phyloP scores from a whole-genome alignment of 2,329 filamentous ascomycete species.

The Monosporascus ibericus region DNA sequence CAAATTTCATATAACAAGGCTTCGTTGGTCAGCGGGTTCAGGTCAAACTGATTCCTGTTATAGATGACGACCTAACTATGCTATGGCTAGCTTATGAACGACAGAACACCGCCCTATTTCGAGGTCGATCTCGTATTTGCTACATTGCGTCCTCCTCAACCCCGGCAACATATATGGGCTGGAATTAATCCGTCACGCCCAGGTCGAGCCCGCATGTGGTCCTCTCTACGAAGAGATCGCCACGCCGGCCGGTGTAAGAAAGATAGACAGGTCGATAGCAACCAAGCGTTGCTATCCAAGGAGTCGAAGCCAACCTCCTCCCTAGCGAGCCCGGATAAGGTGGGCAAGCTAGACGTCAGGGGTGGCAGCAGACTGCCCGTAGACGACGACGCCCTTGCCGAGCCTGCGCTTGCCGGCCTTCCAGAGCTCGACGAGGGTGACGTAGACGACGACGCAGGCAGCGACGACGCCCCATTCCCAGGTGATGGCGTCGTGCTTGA shows the following conservation, averaged over 20 bases:
- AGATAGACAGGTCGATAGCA: neutral
- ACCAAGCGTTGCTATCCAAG: neutral
- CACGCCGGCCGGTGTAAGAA: neutral
- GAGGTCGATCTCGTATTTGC: neutral
- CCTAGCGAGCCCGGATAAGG: neutral
- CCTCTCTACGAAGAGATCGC: neutral
- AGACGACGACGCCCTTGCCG: constrained; percentile 4
- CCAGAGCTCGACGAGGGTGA: constrained; percentile 60
- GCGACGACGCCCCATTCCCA: constrained; percentile 71
- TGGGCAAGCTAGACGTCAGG: neutral
- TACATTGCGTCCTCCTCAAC: neutral
- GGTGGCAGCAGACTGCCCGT: neutral
- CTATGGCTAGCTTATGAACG: neutral
- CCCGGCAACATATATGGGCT: neutral
- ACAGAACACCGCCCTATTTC: no score
- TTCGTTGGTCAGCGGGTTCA: no score
- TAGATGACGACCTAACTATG: neutral
- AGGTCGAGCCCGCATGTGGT: neutral
- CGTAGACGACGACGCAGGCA: constrained; percentile 52
- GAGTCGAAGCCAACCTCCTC: neutral
- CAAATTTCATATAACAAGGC: no score
- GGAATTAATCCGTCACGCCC: neutral
- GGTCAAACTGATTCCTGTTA: neutral
- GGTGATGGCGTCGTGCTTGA: constrained; percentile 61
- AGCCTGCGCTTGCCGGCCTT: constrained; percentile 59